Evolutionary conservation across 1,139 yeast genomes (phyloP), one percentile per base, ranked within the genome.

Genomic region (Yamadazyma spencermartinsiae): DNA sequence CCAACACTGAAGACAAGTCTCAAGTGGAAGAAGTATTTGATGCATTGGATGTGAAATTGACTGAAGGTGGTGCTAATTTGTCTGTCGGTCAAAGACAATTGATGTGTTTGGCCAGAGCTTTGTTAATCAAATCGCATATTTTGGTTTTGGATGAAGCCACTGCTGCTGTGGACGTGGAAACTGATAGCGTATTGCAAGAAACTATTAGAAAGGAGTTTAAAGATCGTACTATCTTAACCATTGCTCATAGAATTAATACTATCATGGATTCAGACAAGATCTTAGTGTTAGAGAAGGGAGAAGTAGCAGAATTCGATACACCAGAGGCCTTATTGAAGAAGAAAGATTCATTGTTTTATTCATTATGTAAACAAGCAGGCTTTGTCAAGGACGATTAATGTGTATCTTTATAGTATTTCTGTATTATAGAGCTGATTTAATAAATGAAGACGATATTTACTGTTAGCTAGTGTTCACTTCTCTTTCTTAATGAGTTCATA

Each of bases 111-210:
- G 95, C 96, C 0, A 75, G 97, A 54, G 96, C 96, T 0, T 66
- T 90, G 48, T 72, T 88, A 50, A 83, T 86, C 37, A 85, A 87
- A 18, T 81, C 95, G 4, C 81, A 81, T 49, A 79, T 90, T 34
- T 71, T 89, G 45, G 87, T 89, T 7, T 69, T 90, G 51, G 98
- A 92, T 61, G 98, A 92, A 65, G 98, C 98, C 11, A 90, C 98
- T 3, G 97, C 98, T 2, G 96, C 96, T 2, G 96, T 92, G 36
- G 98, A 92, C 62, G 96, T 89, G 23, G 95, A 89, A 56, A 92
- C 98, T 1, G 98, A 92, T 61, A 70, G 82, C 50, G 76, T 89
- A 33, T 74, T 90, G 37, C 98, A 90, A 65, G 81, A 83, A 52
- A 90, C 97, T 0, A 90, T 90, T 41, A 77, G 97, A 60, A 65